Base-by-base conservation (phyloP, 208 protist genomes). In the Crithidia sp. region DNA sequence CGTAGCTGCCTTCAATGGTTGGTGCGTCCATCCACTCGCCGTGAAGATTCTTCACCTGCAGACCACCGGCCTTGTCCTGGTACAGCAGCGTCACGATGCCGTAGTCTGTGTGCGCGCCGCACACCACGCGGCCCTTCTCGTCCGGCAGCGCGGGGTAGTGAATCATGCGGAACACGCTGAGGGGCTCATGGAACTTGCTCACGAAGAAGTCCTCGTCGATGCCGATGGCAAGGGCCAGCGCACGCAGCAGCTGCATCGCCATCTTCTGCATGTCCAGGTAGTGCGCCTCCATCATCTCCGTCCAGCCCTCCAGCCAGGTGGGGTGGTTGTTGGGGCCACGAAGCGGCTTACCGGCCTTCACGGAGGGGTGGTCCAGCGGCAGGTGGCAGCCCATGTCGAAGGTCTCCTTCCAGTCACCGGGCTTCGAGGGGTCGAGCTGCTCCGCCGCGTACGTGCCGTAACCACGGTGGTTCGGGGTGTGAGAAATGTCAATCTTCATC, bases 41-140 rank as follows among this genome's bases (percentile, higher is more conserved):
- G 36, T 80, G 14, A 5, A 83, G 61, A 60, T 84, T 82, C 57
- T 85, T 76, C 71, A 93, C 86, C 78, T 91, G 83, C 53, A 94
- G 74, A 19, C 88, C 88, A 12, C 80, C 83, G 37, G 47, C 61
- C 4, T 54, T 63, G 67, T 92, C 88, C 72, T 95, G 91, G 70
- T 91, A 92, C 50, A 95, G 81, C 57, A 93, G 71, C 53, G 91
- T 95, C 47, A 95, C 78, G 63, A 91, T 84, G 57, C 91, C 91
- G 71, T 95, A 95, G 77, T 95, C 91, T 36, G 83, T 90, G 80
- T 95, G 91, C 54, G 74, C 84, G 9, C 91, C 91, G 52, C 81
- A 85, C 47, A 88, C 86, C 28, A 86, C 66, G 3, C 79, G 73
- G 61, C 76, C 75, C 71, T 90, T 77, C 57, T 83, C 77, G 2